These are phyloP conservation scores for Solanum virginianum DNA, from an alignment of 257 asterid genomes.

Conservation along the genomic window DNA sequence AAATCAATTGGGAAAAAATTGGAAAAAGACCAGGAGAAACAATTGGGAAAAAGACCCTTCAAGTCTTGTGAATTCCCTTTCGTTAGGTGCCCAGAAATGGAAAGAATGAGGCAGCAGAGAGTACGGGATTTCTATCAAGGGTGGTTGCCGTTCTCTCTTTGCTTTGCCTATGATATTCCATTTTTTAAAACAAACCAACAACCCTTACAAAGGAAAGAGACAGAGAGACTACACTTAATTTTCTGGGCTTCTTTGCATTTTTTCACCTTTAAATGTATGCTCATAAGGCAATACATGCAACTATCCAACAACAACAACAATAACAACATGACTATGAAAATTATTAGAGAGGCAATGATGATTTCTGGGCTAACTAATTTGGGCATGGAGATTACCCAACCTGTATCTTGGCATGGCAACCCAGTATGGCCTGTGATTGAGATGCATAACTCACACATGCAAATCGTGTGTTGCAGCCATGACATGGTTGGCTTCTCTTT, in stretches of 20 bases:
- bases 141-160: background rate
- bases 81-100: background rate
- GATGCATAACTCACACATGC: background rate
- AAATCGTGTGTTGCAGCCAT: slow-evolving; percentile 14
- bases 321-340: too few species aligned
- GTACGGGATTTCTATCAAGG: background rate
- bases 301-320: background rate
- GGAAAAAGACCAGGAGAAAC: too few species aligned
- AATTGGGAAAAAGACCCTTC: background rate
- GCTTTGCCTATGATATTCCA: background rate
- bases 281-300: background rate
- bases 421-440: background rate
- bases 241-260: background rate
- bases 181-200: background rate
- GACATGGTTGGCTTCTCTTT: background rate
- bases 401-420: slow-evolving; percentile 34
- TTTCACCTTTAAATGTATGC: background rate
- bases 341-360: background rate
- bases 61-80: background rate
- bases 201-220: background rate
- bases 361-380: background rate
- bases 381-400: slow-evolving; percentile 3
- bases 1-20: too few species aligned
- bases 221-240: background rate
- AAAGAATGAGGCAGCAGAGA: background rate